Evolutionary conservation across 257 asterid genomes (phyloP), one percentile per base, ranked within the genome.

Genomic region (Linaria vulgaris): DNA sequence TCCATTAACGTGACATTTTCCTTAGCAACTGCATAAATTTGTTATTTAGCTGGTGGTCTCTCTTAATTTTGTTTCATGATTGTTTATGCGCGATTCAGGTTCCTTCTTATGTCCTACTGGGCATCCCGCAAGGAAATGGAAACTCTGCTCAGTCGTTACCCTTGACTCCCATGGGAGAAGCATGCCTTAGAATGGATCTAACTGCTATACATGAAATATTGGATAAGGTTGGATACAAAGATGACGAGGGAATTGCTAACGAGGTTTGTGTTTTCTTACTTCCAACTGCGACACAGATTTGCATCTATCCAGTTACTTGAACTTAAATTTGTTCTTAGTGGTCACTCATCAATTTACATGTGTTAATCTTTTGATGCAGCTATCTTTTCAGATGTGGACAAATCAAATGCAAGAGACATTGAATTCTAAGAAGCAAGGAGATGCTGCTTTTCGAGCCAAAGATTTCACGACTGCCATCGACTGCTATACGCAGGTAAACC

Each of bases 311-410:
- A 34, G 41, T 34, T 34, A 3, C 41, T 34, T 34, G 9, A 12
- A 9, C 16, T n/a, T 19, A 20, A 47, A 23, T 17, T 23, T 20
- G 17, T 19, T 19, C 23, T 19, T 22, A 30, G 12, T 25, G 19
- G 6, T 16, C 59, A 13, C 11, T 13, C 50, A 17, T 60, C 46
- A 17, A 50, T 56, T 11, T 60, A 47, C 39, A 34, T 15, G 20
- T 10, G 68, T 34, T 56, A n/a, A 20, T 63, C 61, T 48, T 16
- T 74, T 50, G 46, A 48, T 82, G 77, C 95, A 92, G 98, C 89
- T 92, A 47, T 92, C 98, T 43, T 92, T 92, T 73, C 98, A 92
- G 65, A 67, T 92, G 91, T 92, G 98, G 98, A 92, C 97, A 43
- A 83, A 85, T 67, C 97, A 89, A 81, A 88, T 92, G 97, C 97